A percentile compares a stretch with the other conserved stretches of the same genome.
Conservation (phyloP, 1,284 basidiomycete genomes). For the Farysia itapuensis region DNA sequence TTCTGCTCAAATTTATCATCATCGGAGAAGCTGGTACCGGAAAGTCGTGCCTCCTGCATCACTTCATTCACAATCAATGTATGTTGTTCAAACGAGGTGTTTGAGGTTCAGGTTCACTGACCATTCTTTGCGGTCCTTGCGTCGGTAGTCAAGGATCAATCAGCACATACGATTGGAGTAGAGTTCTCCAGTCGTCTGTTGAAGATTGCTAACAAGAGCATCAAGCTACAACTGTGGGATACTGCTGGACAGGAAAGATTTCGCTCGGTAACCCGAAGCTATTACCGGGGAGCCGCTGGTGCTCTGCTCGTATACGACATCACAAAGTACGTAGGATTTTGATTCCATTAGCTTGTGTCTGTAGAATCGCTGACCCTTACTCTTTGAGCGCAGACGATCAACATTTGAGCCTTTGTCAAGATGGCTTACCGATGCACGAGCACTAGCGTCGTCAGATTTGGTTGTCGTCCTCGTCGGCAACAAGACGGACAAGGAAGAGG, state of each 20-base stretch:
- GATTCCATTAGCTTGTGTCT: neutral
- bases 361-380: neutral
- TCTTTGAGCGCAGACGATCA: constrained; percentile 54
- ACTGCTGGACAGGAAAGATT: constrained; percentile 53
- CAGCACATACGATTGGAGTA: constrained; percentile 95
- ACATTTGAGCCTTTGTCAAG: constrained; percentile 76
- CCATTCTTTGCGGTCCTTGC: no score
- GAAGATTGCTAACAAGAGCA: constrained; percentile 84
- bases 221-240: constrained; percentile 71
- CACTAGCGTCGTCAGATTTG: constrained; percentile 80
- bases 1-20: constrained; percentile 95
- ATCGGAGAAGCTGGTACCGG: constrained; percentile 95
- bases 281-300: constrained; percentile 82
- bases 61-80: constrained; percentile 94
- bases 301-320: constrained; percentile 90
- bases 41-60: constrained; percentile 92
- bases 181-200: constrained; percentile 89
- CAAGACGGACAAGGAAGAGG: constrained; percentile 86
- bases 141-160: constrained; percentile 83
- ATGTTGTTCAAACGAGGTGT: constrained; percentile 63
- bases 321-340: constrained; percentile 69
- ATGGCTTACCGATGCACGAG: constrained; percentile 89
- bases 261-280: constrained; percentile 93
- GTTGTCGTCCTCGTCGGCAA: constrained; percentile 91
- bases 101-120: no score